Evolutionary conservation across 805 yeast species (phyloP).

Genomic region (Suhomyces faveliae): DNA sequence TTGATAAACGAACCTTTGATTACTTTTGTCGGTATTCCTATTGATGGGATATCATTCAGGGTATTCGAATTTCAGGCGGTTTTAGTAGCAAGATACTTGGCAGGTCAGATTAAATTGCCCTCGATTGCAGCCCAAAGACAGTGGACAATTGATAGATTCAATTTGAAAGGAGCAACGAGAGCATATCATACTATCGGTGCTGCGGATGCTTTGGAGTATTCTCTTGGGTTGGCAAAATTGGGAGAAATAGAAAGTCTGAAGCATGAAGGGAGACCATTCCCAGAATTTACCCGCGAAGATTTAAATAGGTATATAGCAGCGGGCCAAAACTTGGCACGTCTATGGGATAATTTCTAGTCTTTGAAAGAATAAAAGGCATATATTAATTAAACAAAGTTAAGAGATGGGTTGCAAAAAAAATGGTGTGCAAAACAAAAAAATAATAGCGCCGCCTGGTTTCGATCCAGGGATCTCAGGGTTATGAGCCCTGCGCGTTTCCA

Average conservation of each 20-base stretch:
- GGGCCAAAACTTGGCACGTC: slow-evolving; percentile 9
- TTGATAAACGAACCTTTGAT: slow-evolving; percentile 61
- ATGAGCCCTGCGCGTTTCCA: slow-evolving; percentile 99
- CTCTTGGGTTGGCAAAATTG: slow-evolving; percentile 14
- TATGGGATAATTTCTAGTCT: neutral
- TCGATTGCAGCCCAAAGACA: slow-evolving; percentile 42
- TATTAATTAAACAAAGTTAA: neutral
- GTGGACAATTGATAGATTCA: slow-evolving; percentile 40
- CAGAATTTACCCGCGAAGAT: slow-evolving; percentile 17
- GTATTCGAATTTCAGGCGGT: slow-evolving; percentile 63
- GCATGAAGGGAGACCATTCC: slow-evolving; percentile 22
- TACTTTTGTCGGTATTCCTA: slow-evolving; percentile 60
- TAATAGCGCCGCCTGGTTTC: slow-evolving; percentile 52
- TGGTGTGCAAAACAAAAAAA: slow-evolving; percentile 2
- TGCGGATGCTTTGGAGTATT: slow-evolving; percentile 15
- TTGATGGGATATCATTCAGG: slow-evolving; percentile 62
- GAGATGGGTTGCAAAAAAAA: neutral
- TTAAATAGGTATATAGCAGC: slow-evolving; percentile 13
- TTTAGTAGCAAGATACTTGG: slow-evolving; percentile 60
- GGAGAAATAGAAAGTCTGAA: slow-evolving; percentile 16
- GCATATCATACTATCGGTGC: slow-evolving; percentile 42
- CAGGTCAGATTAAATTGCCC: slow-evolving; percentile 55
- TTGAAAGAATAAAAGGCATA: neutral
- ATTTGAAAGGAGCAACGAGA: slow-evolving; percentile 39
- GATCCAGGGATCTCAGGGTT: slow-evolving; percentile 98